phyloP scores from a whole-genome alignment of 257 asterid species.

The Gynochthodes officinalis region DNA sequence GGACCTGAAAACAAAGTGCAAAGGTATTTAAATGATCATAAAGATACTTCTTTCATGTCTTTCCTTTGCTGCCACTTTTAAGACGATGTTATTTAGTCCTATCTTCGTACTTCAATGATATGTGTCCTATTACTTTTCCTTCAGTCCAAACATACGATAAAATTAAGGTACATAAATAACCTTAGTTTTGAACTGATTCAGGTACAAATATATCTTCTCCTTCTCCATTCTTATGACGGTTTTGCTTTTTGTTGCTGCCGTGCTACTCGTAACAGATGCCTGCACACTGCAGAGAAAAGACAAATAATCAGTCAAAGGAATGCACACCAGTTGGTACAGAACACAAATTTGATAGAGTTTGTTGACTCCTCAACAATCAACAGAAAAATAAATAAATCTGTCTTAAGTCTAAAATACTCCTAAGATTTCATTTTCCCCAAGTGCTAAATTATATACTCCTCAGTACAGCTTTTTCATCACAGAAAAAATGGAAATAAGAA shows the following conservation, averaged over 20 bases:
- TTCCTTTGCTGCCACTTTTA: background rate
- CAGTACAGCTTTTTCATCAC: background rate
- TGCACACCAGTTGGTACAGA: background rate
- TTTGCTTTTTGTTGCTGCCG: slow-evolving; percentile 71
- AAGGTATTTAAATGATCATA: slow-evolving; percentile 7
- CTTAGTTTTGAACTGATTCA: slow-evolving; percentile 68
- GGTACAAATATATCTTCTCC: slow-evolving; percentile 67
- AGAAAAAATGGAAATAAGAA: background rate
- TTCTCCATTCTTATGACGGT: slow-evolving; percentile 85
- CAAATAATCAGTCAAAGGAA: slow-evolving; percentile 3
- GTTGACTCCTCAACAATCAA: background rate
- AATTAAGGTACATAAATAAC: slow-evolving; percentile 31
- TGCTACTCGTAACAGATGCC: slow-evolving; percentile 92
- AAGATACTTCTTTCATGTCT: background rate
- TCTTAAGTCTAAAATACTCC: background rate
- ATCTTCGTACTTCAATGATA: background rate
- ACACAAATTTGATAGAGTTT: background rate
- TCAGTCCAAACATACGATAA: background rate
- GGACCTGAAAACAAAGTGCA: slow-evolving; percentile 53
- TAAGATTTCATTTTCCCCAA: slow-evolving; percentile 1
- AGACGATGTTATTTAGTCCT: background rate
- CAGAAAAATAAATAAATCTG: too few species aligned
- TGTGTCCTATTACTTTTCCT: background rate
- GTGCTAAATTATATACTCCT: background rate
- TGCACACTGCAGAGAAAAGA: slow-evolving; percentile 62